These are phyloP conservation scores for Colletotrichum agaves DNA, from an alignment of 2,329 filamentous ascomycete genomes.

Conservation along the genomic window DNA sequence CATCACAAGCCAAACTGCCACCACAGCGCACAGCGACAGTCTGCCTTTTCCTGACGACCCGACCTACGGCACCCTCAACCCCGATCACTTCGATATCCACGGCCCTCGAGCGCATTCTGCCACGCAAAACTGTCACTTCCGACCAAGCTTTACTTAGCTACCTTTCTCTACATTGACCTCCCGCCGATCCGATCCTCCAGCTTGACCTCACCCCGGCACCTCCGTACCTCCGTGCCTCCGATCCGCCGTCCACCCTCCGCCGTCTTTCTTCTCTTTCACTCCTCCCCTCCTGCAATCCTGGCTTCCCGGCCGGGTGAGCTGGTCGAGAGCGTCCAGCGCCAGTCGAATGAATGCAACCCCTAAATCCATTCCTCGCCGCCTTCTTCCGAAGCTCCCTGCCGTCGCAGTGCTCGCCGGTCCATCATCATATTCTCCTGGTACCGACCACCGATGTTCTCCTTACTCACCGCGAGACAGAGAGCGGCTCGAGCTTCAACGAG, in stretches of 20 bases:
- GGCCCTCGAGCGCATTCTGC: neutral
- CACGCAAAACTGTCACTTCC: slow-evolving; percentile 8
- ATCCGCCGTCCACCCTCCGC: slow-evolving; percentile 1
- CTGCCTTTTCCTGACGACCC: neutral
- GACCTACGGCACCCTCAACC: neutral
- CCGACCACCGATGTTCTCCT: slow-evolving; percentile 93
- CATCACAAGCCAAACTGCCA: neutral
- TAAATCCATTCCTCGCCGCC: slow-evolving; percentile 98
- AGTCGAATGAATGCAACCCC: slow-evolving; percentile 79
- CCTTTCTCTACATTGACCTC: neutral
- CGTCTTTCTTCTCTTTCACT: slow-evolving; percentile 6
- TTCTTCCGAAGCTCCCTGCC: slow-evolving; percentile 98
- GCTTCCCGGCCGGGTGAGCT: slow-evolving; percentile 37
- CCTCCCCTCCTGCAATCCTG: slow-evolving; percentile 35
- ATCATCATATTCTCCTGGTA: slow-evolving; percentile 93
- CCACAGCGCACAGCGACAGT: slow-evolving; percentile 5
- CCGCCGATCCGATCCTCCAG: slow-evolving; percentile 1
- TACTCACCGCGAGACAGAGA: slow-evolving; percentile 87
- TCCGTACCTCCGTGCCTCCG: slow-evolving; percentile 10
- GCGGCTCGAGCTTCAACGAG: slow-evolving; percentile 79
- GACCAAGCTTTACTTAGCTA: neutral
- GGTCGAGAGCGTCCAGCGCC: slow-evolving; percentile 36
- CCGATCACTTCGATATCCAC: neutral
- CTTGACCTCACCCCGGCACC: slow-evolving; percentile 20
- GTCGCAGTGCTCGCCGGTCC: slow-evolving; percentile 88